These are phyloP conservation scores for Immersiella caudata DNA, from an alignment of 495 filamentous ascomycete genomes.

Conservation along the genomic window DNA sequence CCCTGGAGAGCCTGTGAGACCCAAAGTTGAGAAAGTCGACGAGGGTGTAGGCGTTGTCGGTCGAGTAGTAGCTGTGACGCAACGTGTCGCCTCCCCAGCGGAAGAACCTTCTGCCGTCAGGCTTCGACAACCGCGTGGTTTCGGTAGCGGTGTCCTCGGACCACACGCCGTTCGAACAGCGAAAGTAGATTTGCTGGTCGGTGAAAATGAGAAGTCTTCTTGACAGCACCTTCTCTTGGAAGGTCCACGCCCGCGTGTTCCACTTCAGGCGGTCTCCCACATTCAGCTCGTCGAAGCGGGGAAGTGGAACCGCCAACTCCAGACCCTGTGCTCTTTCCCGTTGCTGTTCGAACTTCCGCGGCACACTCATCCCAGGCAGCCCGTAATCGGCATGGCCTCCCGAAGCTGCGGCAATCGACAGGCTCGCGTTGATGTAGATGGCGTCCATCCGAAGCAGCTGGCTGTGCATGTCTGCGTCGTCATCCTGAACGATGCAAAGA, in stretches of 20 bases:
- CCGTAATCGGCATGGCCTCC: conserved; percentile 33
- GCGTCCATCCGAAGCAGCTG: conserved; percentile 35
- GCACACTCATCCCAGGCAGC: conserved; percentile 33
- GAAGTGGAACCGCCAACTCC: conserved; percentile 2
- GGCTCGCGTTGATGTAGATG: conserved; percentile 27
- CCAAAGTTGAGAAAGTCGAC: conserved; percentile 16
- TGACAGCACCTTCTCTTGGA: conserved; percentile 44
- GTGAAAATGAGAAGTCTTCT: conserved; percentile 37
- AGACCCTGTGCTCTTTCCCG: conserved; percentile 12
- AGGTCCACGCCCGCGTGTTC: conserved; percentile 44
- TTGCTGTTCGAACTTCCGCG: conserved; percentile 9
- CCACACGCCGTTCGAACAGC: conserved; percentile 28
- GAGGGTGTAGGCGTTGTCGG: conserved; percentile 2
- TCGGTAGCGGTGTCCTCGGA: conserved; percentile 13
- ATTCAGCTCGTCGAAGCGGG: conserved; percentile 17
- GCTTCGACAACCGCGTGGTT: neutral
- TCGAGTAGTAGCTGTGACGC: conserved; percentile 11
- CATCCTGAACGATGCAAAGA: neutral
- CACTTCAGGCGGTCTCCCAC: conserved; percentile 20
- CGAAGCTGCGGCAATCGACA: conserved; percentile 36
- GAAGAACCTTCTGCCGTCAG: conserved; percentile 20
- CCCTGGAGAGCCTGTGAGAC: neutral
- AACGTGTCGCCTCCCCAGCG: conserved; percentile 13
- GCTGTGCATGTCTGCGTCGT: conserved; percentile 16
- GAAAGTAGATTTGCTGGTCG: conserved; percentile 30